These are phyloP conservation scores for Sextonia rubra DNA, from an alignment of 164 flowering plant genomes.

Conservation along the genomic window DNA sequence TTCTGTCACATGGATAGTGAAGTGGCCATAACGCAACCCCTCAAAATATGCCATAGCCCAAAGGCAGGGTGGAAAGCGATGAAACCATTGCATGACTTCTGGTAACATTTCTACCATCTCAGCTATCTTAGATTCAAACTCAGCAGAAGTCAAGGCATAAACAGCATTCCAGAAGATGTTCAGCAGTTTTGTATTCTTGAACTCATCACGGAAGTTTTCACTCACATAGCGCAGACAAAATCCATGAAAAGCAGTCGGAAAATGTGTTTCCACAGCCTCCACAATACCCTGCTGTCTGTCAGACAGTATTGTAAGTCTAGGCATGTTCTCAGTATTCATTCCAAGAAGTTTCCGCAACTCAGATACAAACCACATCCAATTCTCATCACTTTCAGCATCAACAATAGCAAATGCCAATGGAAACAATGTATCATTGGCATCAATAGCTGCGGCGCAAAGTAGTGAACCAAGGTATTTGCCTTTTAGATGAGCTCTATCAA, in stretches of 20 bases:
- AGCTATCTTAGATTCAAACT: slow-evolving; percentile 72
- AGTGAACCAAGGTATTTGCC: slow-evolving; percentile 84
- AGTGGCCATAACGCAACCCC: slow-evolving; percentile 93
- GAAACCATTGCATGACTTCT: slow-evolving; percentile 78
- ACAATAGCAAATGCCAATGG: slow-evolving; percentile 90
- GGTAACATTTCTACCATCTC: slow-evolving; percentile 85
- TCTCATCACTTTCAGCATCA: slow-evolving; percentile 83
- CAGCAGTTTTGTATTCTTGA: slow-evolving; percentile 51
- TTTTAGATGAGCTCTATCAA: slow-evolving; percentile 79
- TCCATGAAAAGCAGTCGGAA: slow-evolving; percentile 56
- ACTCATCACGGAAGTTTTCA: slow-evolving; percentile 58
- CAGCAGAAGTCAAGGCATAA: slow-evolving; percentile 79
- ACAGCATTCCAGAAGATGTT: slow-evolving; percentile 98
- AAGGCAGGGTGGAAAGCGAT: slow-evolving; percentile 66
- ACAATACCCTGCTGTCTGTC: slow-evolving; percentile 45
- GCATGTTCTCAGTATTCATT: slow-evolving; percentile 69
- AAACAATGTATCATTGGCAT: slow-evolving; percentile 70
- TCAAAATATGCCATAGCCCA: slow-evolving; percentile 98
- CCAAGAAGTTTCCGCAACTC: slow-evolving; percentile 79
- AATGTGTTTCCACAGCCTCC: slow-evolving; percentile 55
- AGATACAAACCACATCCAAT: slow-evolving; percentile 70
- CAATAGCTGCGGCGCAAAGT: slow-evolving; percentile 84
- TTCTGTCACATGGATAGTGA: slow-evolving; percentile 67
- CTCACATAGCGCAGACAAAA: slow-evolving; percentile 51
- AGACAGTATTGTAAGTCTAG: slow-evolving; percentile 50